Percentiles rank a stretch among this genome's conserved stretches.
phyloP scores from a whole-genome alignment of 116 monocot genomes.

The Papilionanthe hybrid region DNA sequence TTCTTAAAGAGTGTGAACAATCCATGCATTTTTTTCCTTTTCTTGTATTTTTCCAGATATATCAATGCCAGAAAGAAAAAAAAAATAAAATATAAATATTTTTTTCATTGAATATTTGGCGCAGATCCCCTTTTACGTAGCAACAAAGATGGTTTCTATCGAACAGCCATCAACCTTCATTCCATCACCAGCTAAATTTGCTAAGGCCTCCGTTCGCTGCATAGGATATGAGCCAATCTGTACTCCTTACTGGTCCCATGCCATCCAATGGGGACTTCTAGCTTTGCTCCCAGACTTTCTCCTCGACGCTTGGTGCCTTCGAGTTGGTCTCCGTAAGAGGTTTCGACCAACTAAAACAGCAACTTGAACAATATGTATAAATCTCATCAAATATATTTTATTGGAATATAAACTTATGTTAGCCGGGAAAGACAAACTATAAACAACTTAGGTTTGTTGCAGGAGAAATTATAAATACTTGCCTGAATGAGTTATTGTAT shows the following conservation, averaged over 20 bases:
- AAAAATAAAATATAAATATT: no score
- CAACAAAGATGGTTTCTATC: conserved; percentile 60
- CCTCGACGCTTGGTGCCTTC: conserved; percentile 28
- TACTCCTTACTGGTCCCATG: conserved; percentile 75
- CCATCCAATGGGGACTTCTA: conserved; percentile 44
- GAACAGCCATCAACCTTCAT: conserved; percentile 39
- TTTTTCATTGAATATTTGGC: not conserved
- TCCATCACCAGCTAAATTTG: conserved; percentile 47
- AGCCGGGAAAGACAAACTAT: no score
- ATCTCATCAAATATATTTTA: no score
- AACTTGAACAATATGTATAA: no score
- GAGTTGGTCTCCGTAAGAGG: not conserved
- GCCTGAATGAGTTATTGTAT: no score
- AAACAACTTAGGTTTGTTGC: no score
- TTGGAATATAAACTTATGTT: no score
- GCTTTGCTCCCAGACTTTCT: conserved; percentile 33
- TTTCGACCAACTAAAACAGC: not conserved
- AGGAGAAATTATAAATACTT: no score
- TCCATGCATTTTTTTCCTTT: no score
- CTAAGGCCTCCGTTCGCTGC: conserved; percentile 42
- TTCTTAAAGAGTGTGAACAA: no score
- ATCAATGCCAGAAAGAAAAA: no score
- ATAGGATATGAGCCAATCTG: conserved; percentile 66
- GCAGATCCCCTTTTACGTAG: conserved; percentile 71
- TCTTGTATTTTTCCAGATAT: no score